Evolutionary conservation across 768 basidiomycete genomes (phyloP), one percentile per base, ranked within the genome.

Genomic region (Leccinum pellstonianum): DNA sequence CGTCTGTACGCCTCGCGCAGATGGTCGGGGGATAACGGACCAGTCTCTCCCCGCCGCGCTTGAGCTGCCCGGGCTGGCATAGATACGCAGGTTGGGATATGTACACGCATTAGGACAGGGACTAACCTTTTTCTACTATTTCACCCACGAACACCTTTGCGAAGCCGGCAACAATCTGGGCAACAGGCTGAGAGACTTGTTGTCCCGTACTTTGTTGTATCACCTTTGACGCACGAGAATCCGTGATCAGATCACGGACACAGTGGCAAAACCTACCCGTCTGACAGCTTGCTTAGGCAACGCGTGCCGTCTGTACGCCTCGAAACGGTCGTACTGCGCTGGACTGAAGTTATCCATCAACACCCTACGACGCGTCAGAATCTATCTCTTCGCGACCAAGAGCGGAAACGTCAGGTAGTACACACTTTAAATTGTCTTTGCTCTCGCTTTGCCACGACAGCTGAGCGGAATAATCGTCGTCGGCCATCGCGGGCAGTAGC

Each of bases 131-230:
- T 69, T 95, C 93, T 17, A 95, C 83, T 5, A 96, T 90, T 72
- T 95, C 93, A 3, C 94, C 94, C 3, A 96, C 92, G 61, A 95
- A 96, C 0, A 96, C 92, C 68, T 95, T 96, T 14, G 84, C 82
- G 58, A 96, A 90, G 61, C 94, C 94, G 5, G 93, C 92, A 3
- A 95, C 88, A 48, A 95, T 85, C 62, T 94, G 93, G 2, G 93
- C 88, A 5, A 95, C 90, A 3, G 91, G 90, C 66, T 88, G 86
- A 4, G 92, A 92, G 6, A 91, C 90, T 66, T 93, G 90, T 59
- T 92, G 88, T 15, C 87, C 87, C 0, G 87, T 77, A 1, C 84
- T 83, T 73, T 93, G 90, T 68, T 93, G 91, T 62, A 96, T 90
- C 33, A 93, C 85, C 91, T 94, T 56, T 35, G 15, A 3, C 41